Conservation (phyloP, 345 rosid species). For the Linum trigynum region DNA sequence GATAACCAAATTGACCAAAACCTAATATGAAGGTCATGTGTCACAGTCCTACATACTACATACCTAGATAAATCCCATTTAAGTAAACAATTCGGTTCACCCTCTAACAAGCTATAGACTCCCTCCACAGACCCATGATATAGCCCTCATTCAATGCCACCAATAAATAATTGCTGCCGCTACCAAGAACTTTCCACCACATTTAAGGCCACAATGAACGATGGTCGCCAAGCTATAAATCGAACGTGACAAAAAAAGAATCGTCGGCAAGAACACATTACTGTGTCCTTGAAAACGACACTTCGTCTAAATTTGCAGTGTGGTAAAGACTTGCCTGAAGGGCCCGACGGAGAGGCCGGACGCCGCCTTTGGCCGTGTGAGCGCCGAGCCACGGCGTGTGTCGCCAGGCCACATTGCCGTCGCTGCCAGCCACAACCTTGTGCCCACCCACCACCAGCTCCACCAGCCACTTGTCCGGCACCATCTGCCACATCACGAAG, state of each 20-base stretch:
- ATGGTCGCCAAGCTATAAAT: background rate
- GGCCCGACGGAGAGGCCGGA: slow-evolving; percentile 85
- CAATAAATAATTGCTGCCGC: no score
- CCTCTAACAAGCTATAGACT: no score
- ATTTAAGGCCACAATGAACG: background rate
- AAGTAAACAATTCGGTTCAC: no score
- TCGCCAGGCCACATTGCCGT: slow-evolving; percentile 85
- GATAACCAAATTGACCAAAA: background rate
- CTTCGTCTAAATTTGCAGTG: background rate
- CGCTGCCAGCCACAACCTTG: slow-evolving; percentile 79
- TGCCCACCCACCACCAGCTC: slow-evolving; percentile 72
- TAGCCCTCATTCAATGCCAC: no score
- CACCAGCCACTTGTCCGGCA: slow-evolving; percentile 81
- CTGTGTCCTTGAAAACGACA: background rate
- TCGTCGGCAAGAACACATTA: background rate
- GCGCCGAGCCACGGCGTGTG: slow-evolving; percentile 88
- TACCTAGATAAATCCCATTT: no score
- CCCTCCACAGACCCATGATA: no score
- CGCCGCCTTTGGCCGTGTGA: slow-evolving; percentile 78
- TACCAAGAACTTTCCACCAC: background rate
- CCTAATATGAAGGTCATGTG: background rate
- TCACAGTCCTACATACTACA: no score
- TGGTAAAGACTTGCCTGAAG: slow-evolving; percentile 54
- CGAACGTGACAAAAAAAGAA: no score
- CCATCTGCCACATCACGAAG: slow-evolving; percentile 98